Percentiles rank a stretch among this genome's conserved stretches.
These are phyloP conservation scores for Tolypocladium endophyticum DNA, from an alignment of 2,329 filamentous ascomycete genomes.

Conservation along the genomic window DNA sequence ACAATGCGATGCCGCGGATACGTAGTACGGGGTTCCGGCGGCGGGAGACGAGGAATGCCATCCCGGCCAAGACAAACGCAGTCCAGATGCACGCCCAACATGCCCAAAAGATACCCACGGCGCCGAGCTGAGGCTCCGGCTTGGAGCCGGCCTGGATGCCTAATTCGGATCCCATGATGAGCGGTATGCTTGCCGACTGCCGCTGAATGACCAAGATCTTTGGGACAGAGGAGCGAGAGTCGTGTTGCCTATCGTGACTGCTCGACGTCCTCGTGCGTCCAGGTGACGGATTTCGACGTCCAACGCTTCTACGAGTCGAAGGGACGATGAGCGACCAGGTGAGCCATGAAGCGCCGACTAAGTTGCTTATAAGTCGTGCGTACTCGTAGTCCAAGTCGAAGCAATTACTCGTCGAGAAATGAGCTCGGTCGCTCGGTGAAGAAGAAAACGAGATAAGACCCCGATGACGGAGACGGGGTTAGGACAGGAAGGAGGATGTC, in stretches of 20 bases:
- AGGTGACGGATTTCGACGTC: neutral
- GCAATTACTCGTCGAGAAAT: neutral
- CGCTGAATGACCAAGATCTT: neutral
- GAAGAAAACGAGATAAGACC: neutral
- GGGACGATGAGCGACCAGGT: neutral
- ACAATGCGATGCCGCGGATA: conserved; percentile 28
- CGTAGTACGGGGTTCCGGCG: conserved; percentile 25
- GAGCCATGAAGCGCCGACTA: neutral
- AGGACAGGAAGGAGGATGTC: neutral
- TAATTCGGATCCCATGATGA: conserved; percentile 15
- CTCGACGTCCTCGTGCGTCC: neutral
- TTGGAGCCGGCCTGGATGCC: conserved; percentile 11
- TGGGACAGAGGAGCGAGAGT: neutral
- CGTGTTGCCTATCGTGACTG: neutral
- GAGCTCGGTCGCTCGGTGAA: neutral
- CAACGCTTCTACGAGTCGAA: neutral
- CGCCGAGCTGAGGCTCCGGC: conserved; percentile 10
- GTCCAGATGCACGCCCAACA: conserved; percentile 23
- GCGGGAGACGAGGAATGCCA: conserved; percentile 25
- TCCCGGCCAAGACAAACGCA: conserved; percentile 22
- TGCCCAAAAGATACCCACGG: conserved; percentile 23
- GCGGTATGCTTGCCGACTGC: neutral
- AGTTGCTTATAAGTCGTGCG: neutral
- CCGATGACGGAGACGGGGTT: neutral
- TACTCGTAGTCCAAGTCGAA: neutral